phyloP scores from a whole-genome alignment of 1,139 yeast species.

The Candida buenavistaensis region DNA sequence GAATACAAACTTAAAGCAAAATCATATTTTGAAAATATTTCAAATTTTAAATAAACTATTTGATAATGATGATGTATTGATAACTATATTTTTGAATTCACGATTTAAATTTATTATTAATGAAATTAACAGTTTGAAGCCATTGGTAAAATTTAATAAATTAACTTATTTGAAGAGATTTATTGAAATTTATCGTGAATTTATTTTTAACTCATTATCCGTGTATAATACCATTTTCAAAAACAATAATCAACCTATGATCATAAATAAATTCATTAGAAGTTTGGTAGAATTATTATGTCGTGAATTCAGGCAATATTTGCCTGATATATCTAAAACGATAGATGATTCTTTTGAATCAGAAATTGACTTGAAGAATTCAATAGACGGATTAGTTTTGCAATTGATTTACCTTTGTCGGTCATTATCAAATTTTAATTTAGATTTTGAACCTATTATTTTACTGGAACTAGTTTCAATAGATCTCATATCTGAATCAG shows the following conservation, averaged over 20 bases:
- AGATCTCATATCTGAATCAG: slow-evolving; percentile 29
- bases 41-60: slow-evolving; percentile 67
- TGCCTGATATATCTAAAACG: slow-evolving; percentile 21
- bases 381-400: slow-evolving; percentile 61
- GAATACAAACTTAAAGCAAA: slow-evolving; percentile 75
- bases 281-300: slow-evolving; percentile 31
- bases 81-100: slow-evolving; percentile 38
- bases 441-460: slow-evolving; percentile 58
- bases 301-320: slow-evolving; percentile 24
- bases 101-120: slow-evolving; percentile 59
- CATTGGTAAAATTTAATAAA: slow-evolving; percentile 50
- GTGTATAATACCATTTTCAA: slow-evolving; percentile 65
- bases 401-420: slow-evolving; percentile 79
- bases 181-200: slow-evolving; percentile 82
- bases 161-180: slow-evolving; percentile 75
- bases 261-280: slow-evolving; percentile 34
- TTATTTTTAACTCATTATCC: slow-evolving; percentile 69
- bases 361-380: slow-evolving; percentile 38
- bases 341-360: slow-evolving; percentile 17
- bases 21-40: slow-evolving; percentile 73
- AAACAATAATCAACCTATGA: slow-evolving; percentile 13
- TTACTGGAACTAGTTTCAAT: slow-evolving; percentile 35
- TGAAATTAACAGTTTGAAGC: slow-evolving; percentile 59
- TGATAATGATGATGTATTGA: slow-evolving; percentile 13
- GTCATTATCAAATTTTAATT: slow-evolving; percentile 68